These are phyloP conservation scores for Russula griseocarnosa DNA, from an alignment of 768 basidiomycete genomes.

Conservation along the genomic window DNA sequence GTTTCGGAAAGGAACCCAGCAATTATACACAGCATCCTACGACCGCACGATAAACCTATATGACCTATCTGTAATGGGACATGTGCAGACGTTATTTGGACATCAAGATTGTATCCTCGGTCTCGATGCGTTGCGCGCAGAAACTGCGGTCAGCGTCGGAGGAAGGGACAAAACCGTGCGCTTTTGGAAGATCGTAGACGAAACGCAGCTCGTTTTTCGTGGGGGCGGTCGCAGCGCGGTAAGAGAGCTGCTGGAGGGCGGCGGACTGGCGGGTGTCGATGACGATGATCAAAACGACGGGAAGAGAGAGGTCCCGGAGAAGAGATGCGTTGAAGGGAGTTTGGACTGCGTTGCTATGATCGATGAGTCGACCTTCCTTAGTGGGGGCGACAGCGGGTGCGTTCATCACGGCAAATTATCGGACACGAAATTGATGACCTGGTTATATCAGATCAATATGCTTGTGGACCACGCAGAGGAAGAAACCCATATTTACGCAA, in stretches of 20 bases:
- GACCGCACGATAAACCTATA: conserved; percentile 91
- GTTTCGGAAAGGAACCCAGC: conserved; percentile 73
- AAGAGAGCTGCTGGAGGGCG: conserved; percentile 77
- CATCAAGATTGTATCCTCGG: conserved; percentile 86
- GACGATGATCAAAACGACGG: conserved; percentile 41
- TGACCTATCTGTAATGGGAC: conserved; percentile 78
- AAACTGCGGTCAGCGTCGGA: conserved; percentile 83
- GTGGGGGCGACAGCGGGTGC: conserved; percentile 94
- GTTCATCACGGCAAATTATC: conserved; percentile 34
- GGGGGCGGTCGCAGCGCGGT: conserved; percentile 86
- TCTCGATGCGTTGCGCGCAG: conserved; percentile 76
- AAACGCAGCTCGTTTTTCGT: conserved; percentile 91
- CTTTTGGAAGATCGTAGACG: conserved; percentile 96
- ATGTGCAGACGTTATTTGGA: conserved; percentile 94
- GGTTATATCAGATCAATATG: conserved; percentile 85
- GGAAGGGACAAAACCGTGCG: conserved; percentile 87
- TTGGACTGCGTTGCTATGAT: conserved; percentile 92
- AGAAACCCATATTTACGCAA: conserved; percentile 89
- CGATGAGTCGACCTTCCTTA: conserved; percentile 89
- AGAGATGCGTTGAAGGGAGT: conserved; percentile 78
- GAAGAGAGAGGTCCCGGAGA: conserved; percentile 39
- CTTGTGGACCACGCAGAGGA: conserved; percentile 88
- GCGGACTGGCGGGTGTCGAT: conserved; percentile 57
- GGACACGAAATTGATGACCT: background rate
- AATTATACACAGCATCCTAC: conserved; percentile 72